Base-by-base conservation (phyloP, 345 rosid genomes). In the Brassica juncea region DNA sequence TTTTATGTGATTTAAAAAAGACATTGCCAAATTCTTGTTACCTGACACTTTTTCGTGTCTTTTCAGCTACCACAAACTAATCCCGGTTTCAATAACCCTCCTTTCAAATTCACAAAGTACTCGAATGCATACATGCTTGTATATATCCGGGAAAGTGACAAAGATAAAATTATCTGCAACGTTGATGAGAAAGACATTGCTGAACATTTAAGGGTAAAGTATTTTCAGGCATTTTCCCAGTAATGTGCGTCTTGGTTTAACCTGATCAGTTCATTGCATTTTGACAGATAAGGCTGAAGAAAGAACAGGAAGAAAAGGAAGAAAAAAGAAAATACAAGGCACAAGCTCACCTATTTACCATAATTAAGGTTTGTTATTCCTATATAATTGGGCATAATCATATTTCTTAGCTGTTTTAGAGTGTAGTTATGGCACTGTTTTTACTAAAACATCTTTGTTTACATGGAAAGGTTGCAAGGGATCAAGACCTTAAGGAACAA, bases 41-140 rank as follows among this genome's bases (percentile, higher is more conserved):
- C 52, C 66, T 85, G 47, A 79, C 77, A 52, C 21, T 76, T 77
- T 73, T 73, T 77, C 61, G 61, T 84, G 27, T 78, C 71, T 80
- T 70, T 54, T 37, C 91, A 95, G 97, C 84, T 95, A 69, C 98
- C 90, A 2, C 97, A 90, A 83, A 88, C 90, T 47, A 95, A 91
- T 86, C 97, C 96, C 32, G 99, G 97, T 77, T 95, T 95, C 84
- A 93, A 93, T 83, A 93, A 88, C 83, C 86, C 92, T 72, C 94
- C 94, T 60, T 91, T 93, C 75, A 91, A 95, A 75, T 93, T 90
- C 84, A 91, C 98, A 55, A 93, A 95, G 80, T 88, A 91, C 78
- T 93, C 98, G 49, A 95, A 95, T 84, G 99, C 99, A 16, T 95
- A 95, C 86, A 95, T 95, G 99, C 94, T 95, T 84, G 99, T 95